Percentiles rank a stretch among this genome's conserved stretches.
These are phyloP conservation scores for Theileria luwenshuni DNA, from an alignment of 169 alveolate species.

Conservation along the genomic window DNA sequence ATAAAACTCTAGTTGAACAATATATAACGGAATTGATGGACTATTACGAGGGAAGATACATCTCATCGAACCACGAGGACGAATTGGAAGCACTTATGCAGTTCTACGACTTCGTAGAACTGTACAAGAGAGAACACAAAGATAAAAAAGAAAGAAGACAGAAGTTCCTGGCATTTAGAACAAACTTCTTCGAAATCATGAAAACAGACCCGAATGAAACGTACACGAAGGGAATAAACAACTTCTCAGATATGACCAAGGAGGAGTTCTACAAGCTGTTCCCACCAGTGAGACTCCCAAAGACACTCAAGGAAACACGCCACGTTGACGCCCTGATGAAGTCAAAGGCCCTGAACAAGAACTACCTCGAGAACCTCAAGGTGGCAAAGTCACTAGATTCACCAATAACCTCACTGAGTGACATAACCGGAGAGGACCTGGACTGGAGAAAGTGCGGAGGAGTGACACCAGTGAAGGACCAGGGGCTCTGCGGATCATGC, in stretches of 20 bases:
- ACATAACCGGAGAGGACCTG: conserved; percentile 17
- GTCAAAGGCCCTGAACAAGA: not conserved
- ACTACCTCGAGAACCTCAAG: conserved; percentile 3
- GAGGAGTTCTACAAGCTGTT: conserved; percentile 32
- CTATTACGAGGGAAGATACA: conserved; percentile 26
- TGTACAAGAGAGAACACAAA: conserved; percentile 20
- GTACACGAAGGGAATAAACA: conserved; percentile 49
- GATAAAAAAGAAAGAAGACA: conserved; percentile 22
- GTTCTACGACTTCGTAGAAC: conserved; percentile 21
- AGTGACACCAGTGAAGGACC: conserved; percentile 26
- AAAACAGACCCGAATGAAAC: conserved; percentile 22
- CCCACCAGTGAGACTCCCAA: conserved; percentile 16
- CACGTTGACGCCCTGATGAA: conserved; percentile 10
- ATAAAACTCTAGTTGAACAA: not conserved
- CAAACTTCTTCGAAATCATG: conserved; percentile 15
- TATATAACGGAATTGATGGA: conserved; percentile 23
- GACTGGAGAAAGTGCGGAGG: conserved; percentile 43
- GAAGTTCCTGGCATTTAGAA: conserved; percentile 46
- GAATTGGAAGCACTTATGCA: conserved; percentile 29
- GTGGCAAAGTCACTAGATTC: conserved; percentile 14
- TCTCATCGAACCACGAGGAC: conserved; percentile 4
- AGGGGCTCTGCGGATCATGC: conserved; percentile 81
- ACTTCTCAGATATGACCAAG: conserved; percentile 40
- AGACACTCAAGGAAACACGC: not conserved
- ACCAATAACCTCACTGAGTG: not conserved